Evolutionary conservation across 148 eudicot species (phyloP), one percentile per base, ranked within the genome.

Genomic region (Linanthus parryae): DNA sequence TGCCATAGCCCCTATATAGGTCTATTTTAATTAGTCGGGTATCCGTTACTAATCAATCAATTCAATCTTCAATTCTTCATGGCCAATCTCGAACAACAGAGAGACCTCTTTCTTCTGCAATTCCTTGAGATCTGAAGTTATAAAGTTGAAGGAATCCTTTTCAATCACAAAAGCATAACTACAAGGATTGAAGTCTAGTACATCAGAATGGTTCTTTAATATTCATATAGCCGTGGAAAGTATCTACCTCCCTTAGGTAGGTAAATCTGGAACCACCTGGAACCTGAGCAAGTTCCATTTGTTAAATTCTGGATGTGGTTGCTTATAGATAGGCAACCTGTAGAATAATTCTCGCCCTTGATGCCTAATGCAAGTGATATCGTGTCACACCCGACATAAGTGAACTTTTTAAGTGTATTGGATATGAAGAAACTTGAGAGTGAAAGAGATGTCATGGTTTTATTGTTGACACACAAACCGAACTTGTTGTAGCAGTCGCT

Each of bases 141-240:
- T 21, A 12, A 44, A 44, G 16, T 23, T 21, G 28, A 1, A 44
- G 23, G 48, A 26, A 8, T 8, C 15, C 23, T 10, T 5, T 23
- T 44, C 48, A 3, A 44, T 28, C 3, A 44, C 48, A 22, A 44
- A 44, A 44, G 27, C 48, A 44, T 44, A 44, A 23, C 28, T 28
- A 44, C 48, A 44, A 0, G 48, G 48, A 21, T 21, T 44, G 22
- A 44, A 44, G 28, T 22, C 48, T 28, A 2, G 0, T 4, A 11
- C 48, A 5, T 8, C 0, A 7, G 48, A 44, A 22, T 44, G 48
- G 16, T 44, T 44, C 0, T 21, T 9, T 15, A 44, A 4, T n/a
- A 14, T 21, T 1, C 15, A 5, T 2, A 22, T 7, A 11, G 3
- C 48, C 5, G 12, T 7, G 2, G 22, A 0, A 21, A 44, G 23